Evolutionary conservation across 495 filamentous ascomycete genomes (phyloP), one percentile per base, ranked within the genome.

Genomic region (Xylaria acuta): DNA sequence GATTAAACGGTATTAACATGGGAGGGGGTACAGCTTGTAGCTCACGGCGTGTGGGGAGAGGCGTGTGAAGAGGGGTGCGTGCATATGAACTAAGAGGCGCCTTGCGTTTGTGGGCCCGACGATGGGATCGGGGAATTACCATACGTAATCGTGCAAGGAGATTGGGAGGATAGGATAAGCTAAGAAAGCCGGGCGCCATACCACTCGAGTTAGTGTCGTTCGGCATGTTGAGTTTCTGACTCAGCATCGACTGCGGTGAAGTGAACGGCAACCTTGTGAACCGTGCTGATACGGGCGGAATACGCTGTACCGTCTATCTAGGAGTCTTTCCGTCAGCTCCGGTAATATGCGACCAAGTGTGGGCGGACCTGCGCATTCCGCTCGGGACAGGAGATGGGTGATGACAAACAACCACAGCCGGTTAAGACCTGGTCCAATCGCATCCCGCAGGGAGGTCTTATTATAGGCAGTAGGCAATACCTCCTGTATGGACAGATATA

Each of bases 1-100:
- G 73, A 79, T 75, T 76, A 75, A 75, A 76, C 74, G 74, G 77
- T 74, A 63, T 53, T 49, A 69, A n/a, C 73, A 76, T 58, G 74
- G 74, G 70, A 67, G 66, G 64, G 69, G 62, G 62, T 65, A 60
- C 45, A 36, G 40, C 64, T 74, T 34, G 51, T 16, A 43, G 38
- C n/a, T 41, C 38, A n/a, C n/a, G 38, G 11, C 22, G 49, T 66
- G 60, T 59, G 41, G 49, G 49, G 62, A 62, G 64, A 63, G 64
- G 36, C 8, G 20, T 54, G 49, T 27, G 41, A 22, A n/a, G 25
- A 22, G 56, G 18, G 71, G 64, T 0, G 54, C 8, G 18, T 30
- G 53, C n/a, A 34, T 67, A 58, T 38, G 25, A 5, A 41, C 2
- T 16, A 41, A 34, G 54, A 12, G 54, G 53, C 58, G 54, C 36